Evolutionary conservation across 2,329 filamentous ascomycete species (phyloP), one percentile per base, ranked within the genome.

Genomic region (Pestalotiopsis sp.): DNA sequence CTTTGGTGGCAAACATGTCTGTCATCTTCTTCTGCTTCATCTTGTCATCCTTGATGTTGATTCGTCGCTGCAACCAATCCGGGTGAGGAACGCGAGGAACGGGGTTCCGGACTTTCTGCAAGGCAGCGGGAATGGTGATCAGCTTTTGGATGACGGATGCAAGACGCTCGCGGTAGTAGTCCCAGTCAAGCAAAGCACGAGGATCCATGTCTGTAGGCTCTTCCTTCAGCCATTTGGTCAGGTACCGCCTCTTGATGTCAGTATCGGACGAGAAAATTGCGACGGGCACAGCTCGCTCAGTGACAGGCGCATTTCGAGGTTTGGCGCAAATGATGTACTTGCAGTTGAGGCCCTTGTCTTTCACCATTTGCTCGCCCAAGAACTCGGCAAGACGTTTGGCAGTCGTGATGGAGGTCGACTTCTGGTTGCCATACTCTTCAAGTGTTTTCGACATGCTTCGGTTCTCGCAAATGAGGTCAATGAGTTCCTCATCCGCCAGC

Each of bases 401-500:
- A 0, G 96, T 99, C 2, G 96, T 99, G 79, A 99, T 99, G n/a
- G 96, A 97, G 1, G 96, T 99, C 0, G 95, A 98, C 79, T 99
- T 99, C 76, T 99, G 97, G 7, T 84, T 84, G 20, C 95, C 96
- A 73, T 99, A 99, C 81, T 99, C 97, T 73, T 98, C 95, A 1
- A 99, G 84, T 0, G 96, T 97, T 82, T 99, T 99, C 20, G 91
- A 88, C 96, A 99, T 99, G 83, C 90, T 98, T 83, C 97, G 92
- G 83, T 99, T 99, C 80, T 99, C 96, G 64, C 94, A 98, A 90
- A 99, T 99, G n/a, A 99, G 91, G 76, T 99, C 95, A 80, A 99
- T 98, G 56, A 99, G 88, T 78, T 99, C 96, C 78, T 98, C 95
- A 74, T 99, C 95, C 0, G 95, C 95, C 14, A 99, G 84, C 1